These are phyloP conservation scores for Phytophthora macrochlamydospora DNA, from an alignment of 352 stramenopile species.

Conservation along the genomic window DNA sequence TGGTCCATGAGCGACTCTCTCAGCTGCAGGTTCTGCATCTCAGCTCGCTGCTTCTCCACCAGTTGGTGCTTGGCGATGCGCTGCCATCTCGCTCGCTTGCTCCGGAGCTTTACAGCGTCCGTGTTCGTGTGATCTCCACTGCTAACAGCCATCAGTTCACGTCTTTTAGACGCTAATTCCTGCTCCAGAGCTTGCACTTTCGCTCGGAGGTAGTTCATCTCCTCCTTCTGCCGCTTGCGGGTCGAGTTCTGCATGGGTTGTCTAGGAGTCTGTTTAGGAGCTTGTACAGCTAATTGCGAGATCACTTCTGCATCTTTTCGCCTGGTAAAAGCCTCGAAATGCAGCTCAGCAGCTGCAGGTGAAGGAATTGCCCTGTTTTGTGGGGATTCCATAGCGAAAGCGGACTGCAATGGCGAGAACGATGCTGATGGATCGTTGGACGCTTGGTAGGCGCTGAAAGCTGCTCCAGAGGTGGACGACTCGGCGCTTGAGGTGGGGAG, in stretches of 20 bases:
- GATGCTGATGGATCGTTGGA: conserved; percentile 5
- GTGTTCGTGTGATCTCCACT: conserved; percentile 16
- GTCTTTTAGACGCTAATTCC: conserved; percentile 30
- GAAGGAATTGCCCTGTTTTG: background rate
- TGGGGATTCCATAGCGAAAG: background rate
- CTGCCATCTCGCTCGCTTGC: conserved; percentile 30
- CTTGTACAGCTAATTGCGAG: background rate
- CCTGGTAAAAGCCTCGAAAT: background rate
- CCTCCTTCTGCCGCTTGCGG: conserved; percentile 55
- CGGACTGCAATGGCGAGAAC: conserved; percentile 4
- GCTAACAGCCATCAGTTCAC: conserved; percentile 12
- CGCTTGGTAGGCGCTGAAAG: conserved; percentile 5
- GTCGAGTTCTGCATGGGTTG: conserved; percentile 59
- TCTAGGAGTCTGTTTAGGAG: conserved; percentile 1
- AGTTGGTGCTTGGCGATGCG: conserved; percentile 40
- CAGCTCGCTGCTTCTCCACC: conserved; percentile 33
- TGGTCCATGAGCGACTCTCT: conserved; percentile 34
- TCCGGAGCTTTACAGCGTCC: background rate
- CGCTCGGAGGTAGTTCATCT: conserved; percentile 53
- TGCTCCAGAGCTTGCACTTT: conserved; percentile 50
- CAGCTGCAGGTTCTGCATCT: conserved; percentile 46
- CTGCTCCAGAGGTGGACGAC: background rate
- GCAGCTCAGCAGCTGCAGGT: background rate
- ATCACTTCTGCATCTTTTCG: conserved; percentile 8
- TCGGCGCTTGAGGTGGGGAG: background rate